phyloP scores from a whole-genome alignment of 164 flowering plant species.

The Berberis vulgaris region DNA sequence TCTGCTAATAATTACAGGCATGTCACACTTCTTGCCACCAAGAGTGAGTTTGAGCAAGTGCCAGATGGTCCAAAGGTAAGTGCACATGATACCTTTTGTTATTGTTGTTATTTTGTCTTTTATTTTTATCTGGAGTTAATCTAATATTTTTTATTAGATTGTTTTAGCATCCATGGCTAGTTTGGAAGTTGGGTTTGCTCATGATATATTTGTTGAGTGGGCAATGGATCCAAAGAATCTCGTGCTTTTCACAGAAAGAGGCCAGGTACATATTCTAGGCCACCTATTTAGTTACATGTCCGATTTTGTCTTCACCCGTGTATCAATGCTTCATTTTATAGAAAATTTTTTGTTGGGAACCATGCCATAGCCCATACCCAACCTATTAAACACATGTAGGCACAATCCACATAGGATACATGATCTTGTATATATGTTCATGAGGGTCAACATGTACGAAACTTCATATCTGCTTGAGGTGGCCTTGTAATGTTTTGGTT shows the following conservation, averaged over 20 bases:
- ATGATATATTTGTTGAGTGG: constrained; percentile 94
- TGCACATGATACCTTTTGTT: background rate
- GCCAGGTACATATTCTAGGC: constrained; percentile 53
- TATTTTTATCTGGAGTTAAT: constrained; percentile 8
- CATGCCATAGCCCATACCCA: background rate
- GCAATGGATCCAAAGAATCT: constrained; percentile 82
- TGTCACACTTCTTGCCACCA: constrained; percentile 62
- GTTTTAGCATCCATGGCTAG: constrained; percentile 98
- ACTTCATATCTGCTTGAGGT: too few relatives aligned
- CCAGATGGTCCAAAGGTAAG: constrained; percentile 93
- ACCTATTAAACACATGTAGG: too few relatives aligned
- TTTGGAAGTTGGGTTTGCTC: constrained; percentile 90
- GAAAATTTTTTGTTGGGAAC: background rate
- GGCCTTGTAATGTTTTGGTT: too few relatives aligned
- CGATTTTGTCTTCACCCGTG: background rate
- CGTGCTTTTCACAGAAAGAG: constrained; percentile 90
- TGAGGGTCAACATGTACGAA: too few relatives aligned
- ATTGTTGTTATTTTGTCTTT: background rate
- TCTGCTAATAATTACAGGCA: constrained; percentile 43
- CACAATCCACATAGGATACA: too few relatives aligned
- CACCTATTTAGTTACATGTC: background rate
- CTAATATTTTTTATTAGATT: constrained; percentile 38
- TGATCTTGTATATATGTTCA: too few relatives aligned
- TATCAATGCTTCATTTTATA: background rate
- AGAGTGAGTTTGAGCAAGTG: constrained; percentile 75